Conservation (phyloP, 257 asterid species). For the Verbascum thapsus region DNA sequence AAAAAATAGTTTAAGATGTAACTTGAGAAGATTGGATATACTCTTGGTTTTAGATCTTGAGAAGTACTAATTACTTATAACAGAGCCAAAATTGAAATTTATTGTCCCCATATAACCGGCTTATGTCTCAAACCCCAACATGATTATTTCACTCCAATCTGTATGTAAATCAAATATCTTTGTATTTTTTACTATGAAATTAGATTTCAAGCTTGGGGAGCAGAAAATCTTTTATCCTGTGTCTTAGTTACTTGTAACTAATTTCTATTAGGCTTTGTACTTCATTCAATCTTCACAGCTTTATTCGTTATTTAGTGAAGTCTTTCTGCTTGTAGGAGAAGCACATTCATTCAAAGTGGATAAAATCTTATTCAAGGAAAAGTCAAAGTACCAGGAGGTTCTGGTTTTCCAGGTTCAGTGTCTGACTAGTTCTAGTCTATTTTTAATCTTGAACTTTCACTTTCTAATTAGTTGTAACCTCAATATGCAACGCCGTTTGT, state of each 20-base stretch:
- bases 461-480: conserved; percentile 14
- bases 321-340: conserved; percentile 61
- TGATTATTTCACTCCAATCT: neutral
- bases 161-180: conserved; percentile 4
- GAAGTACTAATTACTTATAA: conserved; percentile 1
- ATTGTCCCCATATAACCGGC: neutral
- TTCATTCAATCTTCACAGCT: neutral
- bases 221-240: conserved; percentile 4
- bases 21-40: neutral
- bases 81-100: neutral
- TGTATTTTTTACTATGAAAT: neutral
- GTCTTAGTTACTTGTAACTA: neutral
- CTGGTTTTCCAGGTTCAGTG: conserved; percentile 84
- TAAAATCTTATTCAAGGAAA: conserved; percentile 69
- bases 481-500: neutral
- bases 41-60: conserved; percentile 14
- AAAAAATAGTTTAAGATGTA: neutral
- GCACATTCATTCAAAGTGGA: conserved; percentile 90
- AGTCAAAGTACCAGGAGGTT: conserved; percentile 88
- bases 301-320: neutral
- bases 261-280: neutral
- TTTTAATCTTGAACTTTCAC: neutral
- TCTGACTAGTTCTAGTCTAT: conserved; percentile 13
- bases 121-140: neutral
- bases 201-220: neutral